Evolutionary conservation across 2,329 filamentous ascomycete species (phyloP), one percentile per base, ranked within the genome.

Genomic region (Lojkania enalia): DNA sequence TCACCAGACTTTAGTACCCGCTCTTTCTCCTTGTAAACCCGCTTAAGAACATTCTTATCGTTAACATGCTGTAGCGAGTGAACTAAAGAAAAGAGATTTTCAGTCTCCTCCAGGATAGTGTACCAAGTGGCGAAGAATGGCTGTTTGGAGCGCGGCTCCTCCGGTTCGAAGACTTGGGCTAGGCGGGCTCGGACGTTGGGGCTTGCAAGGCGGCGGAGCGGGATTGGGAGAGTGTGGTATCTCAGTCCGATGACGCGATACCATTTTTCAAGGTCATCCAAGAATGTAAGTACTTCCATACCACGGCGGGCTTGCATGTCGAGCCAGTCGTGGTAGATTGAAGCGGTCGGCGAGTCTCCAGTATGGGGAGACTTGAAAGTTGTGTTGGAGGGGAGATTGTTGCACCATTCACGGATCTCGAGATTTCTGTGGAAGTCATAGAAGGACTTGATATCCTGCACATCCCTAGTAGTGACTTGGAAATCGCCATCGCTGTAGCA

Each of bases 181-280:
- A 33, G 16, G 9, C 30, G 30, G 6, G 7, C 7, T 33, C 15
- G 30, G 9, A 33, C 9, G 7, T 7, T 16, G 9, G 16, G 9
- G 15, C 15, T 33, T 9, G 9, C 30, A 11, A 16, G 9, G 9
- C 30, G 30, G 16, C 30, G 30, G 16, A 7, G 9, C 15, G 7
- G 9, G 9, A 11, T 23, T 5, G 33, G 33, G 13, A 39, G 7
- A 25, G 3, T 23, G 35, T 39, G 41, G 41, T 44, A 44, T 13
- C 16, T 15, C 21, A 42, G 15, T 4, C 40, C 40, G n/a, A 18
- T 12, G 7, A 12, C 3, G 32, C 40, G 40, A 21, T 36, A 42
- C 12, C 18, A 4, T 13, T 20, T n/a, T 23, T 42, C 40, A 15
- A 36, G 20, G 3, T 20, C 32, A 21, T 5, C n/a, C 3, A 42